Base-by-base conservation (phyloP, 2,329 filamentous ascomycete species). In the Diplodia intermedia region DNA sequence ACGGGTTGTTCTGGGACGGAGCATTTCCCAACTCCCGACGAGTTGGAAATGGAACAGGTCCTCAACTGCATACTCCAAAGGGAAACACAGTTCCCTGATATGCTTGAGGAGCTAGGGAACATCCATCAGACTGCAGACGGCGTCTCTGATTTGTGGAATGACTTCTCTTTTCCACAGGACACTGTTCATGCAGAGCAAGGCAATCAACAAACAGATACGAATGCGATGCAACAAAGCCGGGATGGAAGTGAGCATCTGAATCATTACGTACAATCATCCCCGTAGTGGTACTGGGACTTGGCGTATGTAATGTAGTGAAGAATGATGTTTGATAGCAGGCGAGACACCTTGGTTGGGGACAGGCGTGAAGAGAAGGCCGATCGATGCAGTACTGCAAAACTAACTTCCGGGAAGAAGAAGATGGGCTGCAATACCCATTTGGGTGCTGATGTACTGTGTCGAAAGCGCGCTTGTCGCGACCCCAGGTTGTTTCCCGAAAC, bases 21-120 rank as follows among this genome's bases (percentile, higher is more conserved):
- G 11, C 52, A 18, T 31, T 33, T 54, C 52, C 52, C 23, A 9
- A 18, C 12, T 9, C 23, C 52, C 6, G 52, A 54, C 52, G 52
- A 54, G 52, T 33, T 54, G 52, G 52, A 54, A 15, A 33, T 54
- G 15, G 52, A 54, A n/a, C 52, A 54, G 8, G 33, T 54, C 18
- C 52, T 54, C 9, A 54, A 54, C 52, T 54, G 26, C 26, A 26
- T 54, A 2, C 52, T 54, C 14, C 52, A 54, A 31, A 29, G 52
- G 7, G 52, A 54, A 3, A 54, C 52, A 4, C 52, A 54, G 52
- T 7, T 54, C 14, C 52, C 52, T 26, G 26, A 26, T 26, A 26
- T 26, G 26, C 26, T 26, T 26, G 26, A 26, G 26, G 26, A 26
- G 26, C 26, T 26, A 26, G 26, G 26, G 26, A 26, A 3, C 3